phyloP scores from a whole-genome alignment of 2,329 filamentous ascomycete species.

The Coniochaeta ligniaria region DNA sequence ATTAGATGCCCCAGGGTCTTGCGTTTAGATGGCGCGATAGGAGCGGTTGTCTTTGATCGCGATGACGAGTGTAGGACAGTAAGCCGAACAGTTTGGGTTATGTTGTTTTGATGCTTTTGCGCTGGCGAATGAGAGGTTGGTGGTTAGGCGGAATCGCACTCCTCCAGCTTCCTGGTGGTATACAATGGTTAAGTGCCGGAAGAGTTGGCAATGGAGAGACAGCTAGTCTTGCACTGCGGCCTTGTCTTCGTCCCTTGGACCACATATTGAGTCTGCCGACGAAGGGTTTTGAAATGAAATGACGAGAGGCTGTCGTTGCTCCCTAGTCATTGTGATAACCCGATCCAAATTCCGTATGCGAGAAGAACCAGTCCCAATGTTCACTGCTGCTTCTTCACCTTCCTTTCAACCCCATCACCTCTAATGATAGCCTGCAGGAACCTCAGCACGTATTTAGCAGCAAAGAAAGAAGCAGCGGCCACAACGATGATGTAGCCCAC shows the following conservation, averaged over 20 bases:
- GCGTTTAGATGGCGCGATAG: neutral
- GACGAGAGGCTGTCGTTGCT: neutral
- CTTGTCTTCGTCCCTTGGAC: neutral
- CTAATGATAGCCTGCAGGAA: constrained; percentile 21
- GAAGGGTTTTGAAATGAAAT: neutral
- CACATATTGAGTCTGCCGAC: neutral
- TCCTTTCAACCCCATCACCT: constrained; percentile 8
- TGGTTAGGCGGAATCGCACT: neutral
- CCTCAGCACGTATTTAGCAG: constrained; percentile 29
- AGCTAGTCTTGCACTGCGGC: neutral
- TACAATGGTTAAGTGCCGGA: neutral
- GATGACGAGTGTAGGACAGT: neutral
- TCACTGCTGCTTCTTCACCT: constrained; percentile 31
- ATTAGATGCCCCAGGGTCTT: neutral
- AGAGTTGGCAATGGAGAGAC: neutral
- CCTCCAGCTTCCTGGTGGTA: neutral
- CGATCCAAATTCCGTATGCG: neutral
- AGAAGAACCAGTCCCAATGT: neutral
- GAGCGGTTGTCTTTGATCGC: neutral
- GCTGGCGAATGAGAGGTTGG: neutral
- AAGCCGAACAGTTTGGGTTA: neutral
- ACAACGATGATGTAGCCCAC: constrained; percentile 60
- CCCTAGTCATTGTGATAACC: neutral
- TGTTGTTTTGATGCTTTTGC: neutral
- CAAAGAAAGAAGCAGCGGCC: constrained; percentile 37